Conservation (phyloP, 1,284 basidiomycete species). For the Cutaneotrichosporon cutaneum region DNA sequence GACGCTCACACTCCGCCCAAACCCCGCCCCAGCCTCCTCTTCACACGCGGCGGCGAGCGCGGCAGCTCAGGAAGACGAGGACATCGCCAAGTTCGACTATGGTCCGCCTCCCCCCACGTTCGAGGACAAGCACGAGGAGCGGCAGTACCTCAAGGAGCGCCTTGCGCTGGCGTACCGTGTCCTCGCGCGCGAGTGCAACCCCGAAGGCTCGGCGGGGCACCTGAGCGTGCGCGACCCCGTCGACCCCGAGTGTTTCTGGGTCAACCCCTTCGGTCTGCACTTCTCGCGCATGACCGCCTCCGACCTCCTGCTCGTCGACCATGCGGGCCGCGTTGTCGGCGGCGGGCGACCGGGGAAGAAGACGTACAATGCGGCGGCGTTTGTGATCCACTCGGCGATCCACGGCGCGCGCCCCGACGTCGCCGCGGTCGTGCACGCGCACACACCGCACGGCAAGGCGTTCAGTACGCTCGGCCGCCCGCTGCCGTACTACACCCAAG, state of each 20-base stretch:
- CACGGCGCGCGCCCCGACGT: slow-evolving; percentile 63
- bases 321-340: slow-evolving; percentile 57
- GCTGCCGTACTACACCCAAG: slow-evolving; percentile 36
- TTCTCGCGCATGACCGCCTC: slow-evolving; percentile 57
- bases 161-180: slow-evolving; percentile 48
- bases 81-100: slow-evolving; percentile 4
- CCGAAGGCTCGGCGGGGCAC: slow-evolving; percentile 64
- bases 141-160: slow-evolving; percentile 59
- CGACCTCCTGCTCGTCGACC: slow-evolving; percentile 58
- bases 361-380: slow-evolving; percentile 56
- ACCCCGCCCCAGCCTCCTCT: neutral
- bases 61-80: neutral
- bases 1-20: slow-evolving; percentile 1
- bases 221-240: slow-evolving; percentile 61
- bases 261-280: slow-evolving; percentile 55
- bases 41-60: no score
- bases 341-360: slow-evolving; percentile 48
- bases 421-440: slow-evolving; percentile 64
- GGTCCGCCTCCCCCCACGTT: slow-evolving; percentile 2
- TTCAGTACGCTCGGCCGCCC: slow-evolving; percentile 62
- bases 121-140: slow-evolving; percentile 34
- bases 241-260: slow-evolving; percentile 56
- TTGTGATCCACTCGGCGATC: slow-evolving; percentile 60
- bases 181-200: slow-evolving; percentile 59
- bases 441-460: slow-evolving; percentile 64